Evolutionary conservation across 139 green algal species (phyloP).

Genomic region (Coelastrella sp.): DNA sequence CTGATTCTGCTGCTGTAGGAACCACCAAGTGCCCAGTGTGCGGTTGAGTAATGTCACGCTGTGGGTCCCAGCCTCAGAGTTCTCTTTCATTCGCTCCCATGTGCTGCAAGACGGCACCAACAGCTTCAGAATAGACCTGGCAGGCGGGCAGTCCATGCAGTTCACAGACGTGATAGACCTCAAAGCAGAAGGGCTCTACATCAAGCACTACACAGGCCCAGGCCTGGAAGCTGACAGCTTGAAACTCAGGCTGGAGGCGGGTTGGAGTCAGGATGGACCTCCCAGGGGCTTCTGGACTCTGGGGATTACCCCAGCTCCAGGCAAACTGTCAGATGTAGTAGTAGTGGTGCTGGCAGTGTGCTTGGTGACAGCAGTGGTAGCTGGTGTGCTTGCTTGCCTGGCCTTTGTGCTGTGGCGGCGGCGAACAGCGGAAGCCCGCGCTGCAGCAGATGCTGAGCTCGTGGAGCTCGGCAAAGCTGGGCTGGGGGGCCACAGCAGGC

Average conservation of each 20-base stretch:
- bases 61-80: conserved; percentile 29
- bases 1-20: not conserved
- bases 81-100: conserved; percentile 26
- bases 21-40: not conserved
- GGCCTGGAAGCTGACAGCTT: conserved; percentile 1
- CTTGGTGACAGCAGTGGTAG: not conserved
- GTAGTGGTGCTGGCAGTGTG: conserved; percentile 25
- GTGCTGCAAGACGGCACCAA: not conserved
- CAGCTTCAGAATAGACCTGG: conserved; percentile 16
- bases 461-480: conserved; percentile 2
- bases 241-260: not conserved
- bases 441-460: not conserved
- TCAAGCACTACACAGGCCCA: not conserved
- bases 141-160: not conserved
- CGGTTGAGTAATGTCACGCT: conserved; percentile 35
- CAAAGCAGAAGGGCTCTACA: conserved; percentile 1
- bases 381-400: conserved; percentile 13
- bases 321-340: not conserved
- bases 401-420: conserved; percentile 20
- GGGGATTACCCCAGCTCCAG: not conserved
- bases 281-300: conserved; percentile 24
- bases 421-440: not conserved
- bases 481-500: not conserved
- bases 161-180: conserved; percentile 1
- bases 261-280: not conserved